Base-by-base conservation (phyloP, 2,329 filamentous ascomycete genomes). In the Ophiostoma sp. region DNA sequence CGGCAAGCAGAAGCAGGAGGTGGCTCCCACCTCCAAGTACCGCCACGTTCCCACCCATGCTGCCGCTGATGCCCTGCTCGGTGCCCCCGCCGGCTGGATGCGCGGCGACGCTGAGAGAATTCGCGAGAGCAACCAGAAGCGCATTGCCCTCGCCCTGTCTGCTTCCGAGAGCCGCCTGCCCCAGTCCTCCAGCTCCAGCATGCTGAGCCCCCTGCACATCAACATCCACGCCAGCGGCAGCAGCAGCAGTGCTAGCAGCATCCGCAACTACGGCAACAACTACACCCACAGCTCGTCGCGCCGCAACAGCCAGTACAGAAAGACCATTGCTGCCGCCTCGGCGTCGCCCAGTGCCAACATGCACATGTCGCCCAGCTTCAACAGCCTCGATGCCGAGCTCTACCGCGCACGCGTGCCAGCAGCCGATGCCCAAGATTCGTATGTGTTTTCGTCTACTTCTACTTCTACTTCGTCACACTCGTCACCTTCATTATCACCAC, bases 1-100 rank as follows among this genome's bases (percentile, higher is more conserved):
- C 58, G 81, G 83, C 72, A 80, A 82, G 72, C 76, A 80, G 52
- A 81, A 82, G 66, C 74, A 77, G 58, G 80, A 80, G 67, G n/a
- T 40, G 41, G 16, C 67, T 6, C 52, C 63, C 14, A 71, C 64
- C 12, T 11, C 77, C n/a, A 79, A 83, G 12, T 88, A 89, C 76
- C 82, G 78, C 66, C 86, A 89, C 74, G 76, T 86, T 27, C 85
- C 86, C n/a, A 87, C 80, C 14, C 87, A 89, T 74, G 86, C 86
- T 41, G 84, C 84, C 63, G 75, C 80, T 12, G 86, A 89, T 75
- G 85, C 86, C 60, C 76, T 87, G 60, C 78, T 81, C 36, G 82
- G 81, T 42, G 83, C 83, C 3, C 85, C 85, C 9, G 78, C 81
- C 1, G 81, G 79, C 71, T 85, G 81, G 80, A 81, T 80, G 69